These are phyloP conservation scores for Gautieria morchelliformis DNA, from an alignment of 768 basidiomycete species.

Conservation along the genomic window DNA sequence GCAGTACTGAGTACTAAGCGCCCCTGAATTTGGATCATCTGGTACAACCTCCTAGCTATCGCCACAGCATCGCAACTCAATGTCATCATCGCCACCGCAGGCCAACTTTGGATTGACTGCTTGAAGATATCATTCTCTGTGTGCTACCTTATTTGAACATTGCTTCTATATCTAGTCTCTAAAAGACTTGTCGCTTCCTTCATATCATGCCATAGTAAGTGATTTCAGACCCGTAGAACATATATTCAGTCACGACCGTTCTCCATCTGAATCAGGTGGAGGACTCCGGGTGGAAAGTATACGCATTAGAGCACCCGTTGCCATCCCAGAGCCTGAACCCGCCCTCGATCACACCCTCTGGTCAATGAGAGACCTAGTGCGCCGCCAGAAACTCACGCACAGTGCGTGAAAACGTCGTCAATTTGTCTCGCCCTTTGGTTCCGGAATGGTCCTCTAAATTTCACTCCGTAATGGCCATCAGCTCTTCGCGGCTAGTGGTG, in stretches of 20 bases:
- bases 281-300: no score
- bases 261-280: no score
- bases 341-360: neutral
- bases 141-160: neutral
- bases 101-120: neutral
- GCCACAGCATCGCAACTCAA: no score
- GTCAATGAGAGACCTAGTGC: no score
- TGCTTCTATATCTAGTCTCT: neutral
- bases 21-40: no score
- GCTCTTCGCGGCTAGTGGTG: slow-evolving; percentile 46
- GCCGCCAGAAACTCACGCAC: neutral
- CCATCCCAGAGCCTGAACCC: neutral
- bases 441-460: no score
- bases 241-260: no score
- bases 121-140: neutral
- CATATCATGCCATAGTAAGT: neutral
- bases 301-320: neutral
- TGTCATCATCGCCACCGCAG: no score
- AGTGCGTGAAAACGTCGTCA: neutral
- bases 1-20: no score
- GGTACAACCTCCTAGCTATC: no score
- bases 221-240: no score
- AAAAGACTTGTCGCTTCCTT: neutral
- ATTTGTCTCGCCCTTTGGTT: neutral
- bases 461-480: no score